Evolutionary conservation across 1,139 yeast species (phyloP).

Genomic region (Saccharomyces hybrid): DNA sequence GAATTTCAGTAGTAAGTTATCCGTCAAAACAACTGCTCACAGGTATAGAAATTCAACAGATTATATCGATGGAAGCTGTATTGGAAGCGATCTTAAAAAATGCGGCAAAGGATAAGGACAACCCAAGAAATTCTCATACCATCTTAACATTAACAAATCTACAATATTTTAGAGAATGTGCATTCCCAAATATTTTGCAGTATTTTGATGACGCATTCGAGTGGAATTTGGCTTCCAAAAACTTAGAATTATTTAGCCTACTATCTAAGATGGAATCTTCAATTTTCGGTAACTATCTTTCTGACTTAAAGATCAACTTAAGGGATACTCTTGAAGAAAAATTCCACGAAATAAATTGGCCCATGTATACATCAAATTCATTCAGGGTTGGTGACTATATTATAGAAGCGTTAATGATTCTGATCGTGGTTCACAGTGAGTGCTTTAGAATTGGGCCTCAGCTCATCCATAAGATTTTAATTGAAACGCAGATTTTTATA

Average conservation of each 20-base stretch:
- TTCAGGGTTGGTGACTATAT: slow-evolving; percentile 42
- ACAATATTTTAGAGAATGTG: slow-evolving; percentile 38
- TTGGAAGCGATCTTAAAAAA: slow-evolving; percentile 44
- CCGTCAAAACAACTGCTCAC: slow-evolving; percentile 41
- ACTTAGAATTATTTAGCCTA: slow-evolving; percentile 37
- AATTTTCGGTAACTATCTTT: slow-evolving; percentile 44
- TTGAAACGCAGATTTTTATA: slow-evolving; percentile 42
- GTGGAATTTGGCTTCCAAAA: slow-evolving; percentile 35
- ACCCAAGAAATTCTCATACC: slow-evolving; percentile 35
- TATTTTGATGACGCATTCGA: slow-evolving; percentile 45
- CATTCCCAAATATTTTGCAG: slow-evolving; percentile 43
- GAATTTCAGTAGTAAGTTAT: slow-evolving; percentile 33
- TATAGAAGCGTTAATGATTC: slow-evolving; percentile 43
- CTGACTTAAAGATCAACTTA: slow-evolving; percentile 43
- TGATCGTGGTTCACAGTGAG: slow-evolving; percentile 48
- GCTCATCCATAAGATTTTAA: slow-evolving; percentile 39
- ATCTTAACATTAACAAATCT: slow-evolving; percentile 46
- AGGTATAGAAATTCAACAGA: slow-evolving; percentile 43
- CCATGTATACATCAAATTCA: slow-evolving; percentile 33
- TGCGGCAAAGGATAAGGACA: slow-evolving; percentile 35
- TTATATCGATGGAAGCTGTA: slow-evolving; percentile 44
- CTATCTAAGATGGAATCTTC: slow-evolving; percentile 45
- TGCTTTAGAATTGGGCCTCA: slow-evolving; percentile 43
- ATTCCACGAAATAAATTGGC: slow-evolving; percentile 43
- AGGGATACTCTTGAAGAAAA: slow-evolving; percentile 44